These are phyloP conservation scores for Chaetomiaceae sp. DNA, from an alignment of 2,329 filamentous ascomycete species.

Conservation along the genomic window DNA sequence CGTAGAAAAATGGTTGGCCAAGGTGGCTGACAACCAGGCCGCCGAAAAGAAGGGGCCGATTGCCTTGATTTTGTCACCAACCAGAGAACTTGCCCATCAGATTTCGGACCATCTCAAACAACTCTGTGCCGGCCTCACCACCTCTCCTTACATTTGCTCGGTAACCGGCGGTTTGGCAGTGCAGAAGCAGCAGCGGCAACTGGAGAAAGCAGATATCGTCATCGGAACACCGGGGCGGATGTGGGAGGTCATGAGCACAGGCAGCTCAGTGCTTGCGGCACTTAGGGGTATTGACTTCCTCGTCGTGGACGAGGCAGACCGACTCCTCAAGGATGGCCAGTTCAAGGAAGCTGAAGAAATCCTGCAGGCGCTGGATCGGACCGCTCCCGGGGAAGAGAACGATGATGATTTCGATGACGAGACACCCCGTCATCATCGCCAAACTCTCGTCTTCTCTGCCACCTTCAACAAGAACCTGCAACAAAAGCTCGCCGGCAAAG, in stretches of 20 bases:
- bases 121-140: constrained; percentile 60
- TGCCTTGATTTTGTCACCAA: constrained; percentile 83
- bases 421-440: constrained; percentile 46
- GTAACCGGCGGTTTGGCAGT: constrained; percentile 89
- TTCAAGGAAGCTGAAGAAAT: constrained; percentile 95
- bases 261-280: constrained; percentile 61
- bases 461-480: constrained; percentile 91
- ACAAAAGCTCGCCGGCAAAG: constrained; percentile 81
- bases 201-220: constrained; percentile 84
- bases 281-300: constrained; percentile 75
- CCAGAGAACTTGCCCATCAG: constrained; percentile 89
- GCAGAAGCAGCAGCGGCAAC: constrained; percentile 86
- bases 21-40: constrained; percentile 31
- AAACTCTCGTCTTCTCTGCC: constrained; percentile 94
- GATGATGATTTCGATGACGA: constrained; percentile 46
- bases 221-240: constrained; percentile 86
- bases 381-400: constrained; percentile 56
- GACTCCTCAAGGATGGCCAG: constrained; percentile 84
- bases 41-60: constrained; percentile 49
- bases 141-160: constrained; percentile 71
- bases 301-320: constrained; percentile 90
- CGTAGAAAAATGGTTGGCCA: constrained; percentile 69
- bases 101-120: constrained; percentile 76
- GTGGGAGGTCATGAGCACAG: constrained; percentile 87
- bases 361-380: constrained; percentile 69